Percentiles rank a stretch among this genome's conserved stretches.
Conservation (phyloP, 2,329 filamentous ascomycete species). For the Pleoardoris graminearum region DNA sequence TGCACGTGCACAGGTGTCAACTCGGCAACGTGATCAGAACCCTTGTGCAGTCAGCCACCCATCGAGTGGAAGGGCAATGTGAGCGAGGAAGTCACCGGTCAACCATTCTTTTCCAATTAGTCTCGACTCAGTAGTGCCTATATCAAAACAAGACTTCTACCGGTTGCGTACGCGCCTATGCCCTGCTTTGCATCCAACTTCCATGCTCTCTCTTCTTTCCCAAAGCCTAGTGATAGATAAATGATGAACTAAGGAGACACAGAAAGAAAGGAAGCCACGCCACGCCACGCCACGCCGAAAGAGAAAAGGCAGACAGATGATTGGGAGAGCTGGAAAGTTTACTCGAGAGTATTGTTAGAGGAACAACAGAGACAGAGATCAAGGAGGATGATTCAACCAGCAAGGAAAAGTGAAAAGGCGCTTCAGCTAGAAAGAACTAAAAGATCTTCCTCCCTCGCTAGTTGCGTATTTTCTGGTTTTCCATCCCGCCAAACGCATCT, state of each 20-base stretch:
- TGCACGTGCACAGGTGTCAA: not conserved
- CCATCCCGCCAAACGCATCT: conserved; percentile 26
- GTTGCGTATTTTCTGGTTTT: conserved; percentile 19
- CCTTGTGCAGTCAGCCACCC: no score
- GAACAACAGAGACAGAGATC: conserved; percentile 30
- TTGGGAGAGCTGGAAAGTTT: conserved; percentile 17
- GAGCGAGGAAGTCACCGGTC: conserved; percentile 12
- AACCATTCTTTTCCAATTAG: conserved; percentile 37
- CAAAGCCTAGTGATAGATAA: conserved; percentile 21
- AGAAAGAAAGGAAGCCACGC: conserved; percentile 25
- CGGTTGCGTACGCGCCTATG: conserved; percentile 20
- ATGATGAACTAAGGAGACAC: conserved; percentile 7
- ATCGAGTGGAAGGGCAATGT: no score
- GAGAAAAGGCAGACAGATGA: conserved; percentile 22
- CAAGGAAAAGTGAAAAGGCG: conserved; percentile 29
- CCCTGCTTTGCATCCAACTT: conserved; percentile 31
- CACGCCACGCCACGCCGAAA: conserved; percentile 13
- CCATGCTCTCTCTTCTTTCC: conserved; percentile 19
- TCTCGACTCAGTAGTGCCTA: conserved; percentile 15
- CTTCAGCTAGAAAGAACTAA: conserved; percentile 21
- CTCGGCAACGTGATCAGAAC: no score
- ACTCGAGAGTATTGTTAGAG: conserved; percentile 24
- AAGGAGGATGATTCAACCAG: conserved; percentile 15
- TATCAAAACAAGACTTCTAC: conserved; percentile 21
- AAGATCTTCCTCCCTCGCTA: conserved; percentile 18